Base-by-base conservation (phyloP, 352 stramenopile species). In the Pythium coloratum region DNA sequence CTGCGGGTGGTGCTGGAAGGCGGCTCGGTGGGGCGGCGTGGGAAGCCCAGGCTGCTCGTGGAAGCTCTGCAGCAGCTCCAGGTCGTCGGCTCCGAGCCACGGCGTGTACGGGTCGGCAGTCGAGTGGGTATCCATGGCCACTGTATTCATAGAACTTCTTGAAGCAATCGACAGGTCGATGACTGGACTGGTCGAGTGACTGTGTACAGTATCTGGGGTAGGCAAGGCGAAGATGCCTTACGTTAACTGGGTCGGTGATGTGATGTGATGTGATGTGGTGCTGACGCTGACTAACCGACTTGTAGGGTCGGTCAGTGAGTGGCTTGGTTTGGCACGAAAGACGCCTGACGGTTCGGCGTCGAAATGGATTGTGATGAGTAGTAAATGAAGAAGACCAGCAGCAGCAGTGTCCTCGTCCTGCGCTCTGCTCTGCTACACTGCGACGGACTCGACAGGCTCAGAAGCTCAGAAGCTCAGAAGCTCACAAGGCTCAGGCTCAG, bases 31-130 rank as follows among this genome's bases (percentile, higher is more conserved):
- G 13, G n/a, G n/a, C n/a, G n/a, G 28, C 13, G n/a, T 36, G 8
- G 54, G 33, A 18, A 7, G 54, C 16, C 30, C 14, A 1, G 28
- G 20, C 20, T 24, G 54, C 30, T 46, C 13, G 10, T 69, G 55
- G 36, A 73, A 55, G 44, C 6, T 67, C 16, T 67, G 55, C 14
- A 71, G 51, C 58, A 71, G 53, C 42, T 66, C 67, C n/a, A 73
- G 42, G 26, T 73, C 67, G 10, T 73, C 67, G 7, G 55, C 34
- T 36, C 55, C 49, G 49, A 73, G 61, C 67, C 67, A 69, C 36
- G 67, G 58, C n/a, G 60, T 46, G 49, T 61, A 66, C 14, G 59
- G 67, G 38, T 68, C 67, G 1, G 47, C 16, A 5, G 20, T 24
- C 20, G 46, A 46, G 1, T 46, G 33, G 5, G 54, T 33, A 60